Percentiles rank a stretch among this genome's conserved stretches.
These are phyloP conservation scores for Cutaneotrichosporon cutaneum DNA, from an alignment of 1,284 basidiomycete species.

Conservation along the genomic window DNA sequence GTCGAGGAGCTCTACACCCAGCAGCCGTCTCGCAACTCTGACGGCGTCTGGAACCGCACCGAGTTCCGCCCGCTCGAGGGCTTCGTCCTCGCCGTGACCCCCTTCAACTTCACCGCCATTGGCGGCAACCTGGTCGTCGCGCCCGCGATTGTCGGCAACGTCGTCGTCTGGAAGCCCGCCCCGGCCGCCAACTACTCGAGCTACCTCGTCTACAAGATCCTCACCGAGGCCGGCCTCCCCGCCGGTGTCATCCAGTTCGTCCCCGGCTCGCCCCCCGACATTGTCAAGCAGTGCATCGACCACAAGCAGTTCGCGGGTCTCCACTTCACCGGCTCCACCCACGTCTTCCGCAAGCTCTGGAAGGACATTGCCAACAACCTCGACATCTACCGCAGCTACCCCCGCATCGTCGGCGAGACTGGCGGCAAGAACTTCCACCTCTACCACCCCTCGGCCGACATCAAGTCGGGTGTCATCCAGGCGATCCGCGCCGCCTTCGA, in stretches of 20 bases:
- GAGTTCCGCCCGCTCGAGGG: slow-evolving; percentile 97
- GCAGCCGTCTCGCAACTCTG: slow-evolving; percentile 82
- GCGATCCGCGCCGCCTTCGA: slow-evolving; percentile 89
- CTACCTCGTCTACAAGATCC: slow-evolving; percentile 88
- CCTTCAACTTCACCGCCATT: slow-evolving; percentile 98
- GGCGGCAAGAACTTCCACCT: slow-evolving; percentile 96
- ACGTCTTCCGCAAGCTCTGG: slow-evolving; percentile 93
- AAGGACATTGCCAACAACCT: slow-evolving; percentile 89
- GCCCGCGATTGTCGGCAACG: slow-evolving; percentile 92
- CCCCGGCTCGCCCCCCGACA: slow-evolving; percentile 76
- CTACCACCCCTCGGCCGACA: slow-evolving; percentile 81
- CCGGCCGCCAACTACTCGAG: slow-evolving; percentile 93
- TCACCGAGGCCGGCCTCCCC: slow-evolving; percentile 91
- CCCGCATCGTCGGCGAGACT: slow-evolving; percentile 84
- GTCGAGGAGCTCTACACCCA: slow-evolving; percentile 91
- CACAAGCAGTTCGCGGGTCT: slow-evolving; percentile 81
- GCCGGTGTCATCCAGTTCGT: slow-evolving; percentile 96
- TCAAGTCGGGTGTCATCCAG: slow-evolving; percentile 85
- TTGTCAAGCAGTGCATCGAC: slow-evolving; percentile 76
- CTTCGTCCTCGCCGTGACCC: slow-evolving; percentile 94
- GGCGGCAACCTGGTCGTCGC: slow-evolving; percentile 83
- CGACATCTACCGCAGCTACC: slow-evolving; percentile 82
- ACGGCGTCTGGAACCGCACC: slow-evolving; percentile 91
- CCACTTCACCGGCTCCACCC: slow-evolving; percentile 96
- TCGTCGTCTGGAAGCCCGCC: slow-evolving; percentile 95